Evolutionary conservation across 768 basidiomycete species (phyloP).

Genomic region (Rhodotorula babjevae): DNA sequence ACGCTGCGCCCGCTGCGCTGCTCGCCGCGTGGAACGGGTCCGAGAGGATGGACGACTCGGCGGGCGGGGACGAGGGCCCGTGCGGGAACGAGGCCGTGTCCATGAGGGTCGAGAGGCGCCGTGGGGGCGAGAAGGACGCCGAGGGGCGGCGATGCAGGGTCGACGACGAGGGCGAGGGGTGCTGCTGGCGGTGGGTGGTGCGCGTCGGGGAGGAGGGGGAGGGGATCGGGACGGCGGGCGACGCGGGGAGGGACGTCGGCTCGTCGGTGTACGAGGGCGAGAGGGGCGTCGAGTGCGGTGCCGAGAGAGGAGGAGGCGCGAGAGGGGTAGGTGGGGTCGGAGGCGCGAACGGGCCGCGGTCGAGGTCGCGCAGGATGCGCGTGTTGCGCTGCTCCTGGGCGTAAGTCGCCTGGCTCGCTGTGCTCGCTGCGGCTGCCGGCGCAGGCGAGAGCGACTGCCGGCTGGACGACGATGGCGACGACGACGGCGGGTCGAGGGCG

Average conservation of each 20-base stretch:
- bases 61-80: constrained; percentile 5
- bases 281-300: not conserved
- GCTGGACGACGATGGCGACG: not conserved
- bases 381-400: constrained; percentile 7
- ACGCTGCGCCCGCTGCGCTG: not conserved
- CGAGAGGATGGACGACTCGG: not conserved
- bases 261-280: not conserved
- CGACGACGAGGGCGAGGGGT: not conserved
- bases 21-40: constrained; percentile 26
- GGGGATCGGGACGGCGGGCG: not conserved
- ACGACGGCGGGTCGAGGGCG: not conserved
- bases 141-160: not conserved
- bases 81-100: not conserved
- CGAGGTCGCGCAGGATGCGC: constrained; percentile 14
- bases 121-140: constrained; percentile 11
- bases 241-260: not conserved
- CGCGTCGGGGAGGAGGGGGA: too few relatives aligned
- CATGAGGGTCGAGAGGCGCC: constrained; percentile 28
- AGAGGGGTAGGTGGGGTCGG: not conserved
- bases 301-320: not conserved
- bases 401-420: not conserved
- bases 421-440: not conserved
- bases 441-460: not conserved
- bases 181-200: not conserved
- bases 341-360: constrained; percentile 7